These are phyloP conservation scores for Ganoderma lucidum DNA, from an alignment of 1,284 basidiomycete genomes.

Conservation along the genomic window DNA sequence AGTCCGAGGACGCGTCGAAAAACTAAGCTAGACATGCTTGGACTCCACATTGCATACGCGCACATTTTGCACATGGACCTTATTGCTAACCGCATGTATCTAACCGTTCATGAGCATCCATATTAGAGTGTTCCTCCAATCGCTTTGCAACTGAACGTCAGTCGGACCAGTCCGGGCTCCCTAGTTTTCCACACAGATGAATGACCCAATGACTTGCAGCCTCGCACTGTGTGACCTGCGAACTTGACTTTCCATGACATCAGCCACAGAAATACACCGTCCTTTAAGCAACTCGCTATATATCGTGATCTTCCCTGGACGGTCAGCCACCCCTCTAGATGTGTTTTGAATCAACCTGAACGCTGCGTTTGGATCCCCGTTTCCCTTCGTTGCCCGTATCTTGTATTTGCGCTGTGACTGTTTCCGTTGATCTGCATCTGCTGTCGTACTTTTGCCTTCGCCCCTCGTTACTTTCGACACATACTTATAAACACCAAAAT, in stretches of 20 bases:
- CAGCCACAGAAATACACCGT: too few species aligned
- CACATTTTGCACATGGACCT: constrained; percentile 11
- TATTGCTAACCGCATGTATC: constrained; percentile 27
- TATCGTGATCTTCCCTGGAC: not conserved
- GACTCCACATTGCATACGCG: constrained; percentile 5
- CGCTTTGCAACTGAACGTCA: not conserved
- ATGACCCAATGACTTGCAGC: too few species aligned
- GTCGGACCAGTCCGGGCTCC: not conserved
- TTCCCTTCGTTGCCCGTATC: not conserved
- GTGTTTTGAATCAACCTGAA: not conserved
- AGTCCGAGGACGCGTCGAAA: constrained; percentile 36
- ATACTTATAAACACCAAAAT: not conserved
- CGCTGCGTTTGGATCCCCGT: not conserved
- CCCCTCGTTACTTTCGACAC: not conserved
- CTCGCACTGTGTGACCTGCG: too few species aligned
- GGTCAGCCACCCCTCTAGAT: not conserved
- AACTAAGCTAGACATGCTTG: constrained; percentile 16
- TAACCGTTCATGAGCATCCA: constrained; percentile 14
- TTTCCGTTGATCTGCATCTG: not conserved
- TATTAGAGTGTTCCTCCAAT: not conserved
- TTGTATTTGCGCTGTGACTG: not conserved
- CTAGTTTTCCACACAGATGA: too few species aligned
- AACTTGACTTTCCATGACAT: too few species aligned
- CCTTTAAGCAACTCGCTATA: too few species aligned
- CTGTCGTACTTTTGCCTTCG: not conserved